phyloP scores from a whole-genome alignment of 176 grass and related monocot species.

The Rhynchospora tenuis region DNA sequence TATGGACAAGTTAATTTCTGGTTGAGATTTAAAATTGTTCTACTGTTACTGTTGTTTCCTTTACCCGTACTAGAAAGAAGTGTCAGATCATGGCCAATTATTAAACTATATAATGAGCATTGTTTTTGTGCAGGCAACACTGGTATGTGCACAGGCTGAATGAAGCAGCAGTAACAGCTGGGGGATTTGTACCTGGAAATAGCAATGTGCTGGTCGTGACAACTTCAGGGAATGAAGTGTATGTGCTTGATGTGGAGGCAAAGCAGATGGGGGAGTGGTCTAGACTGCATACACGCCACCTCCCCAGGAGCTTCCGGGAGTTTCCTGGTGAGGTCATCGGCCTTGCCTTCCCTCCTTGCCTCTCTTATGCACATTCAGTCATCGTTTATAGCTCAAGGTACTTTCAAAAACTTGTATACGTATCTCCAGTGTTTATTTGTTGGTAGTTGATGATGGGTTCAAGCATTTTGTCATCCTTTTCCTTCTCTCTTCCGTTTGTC shows the following conservation, averaged over 20 bases:
- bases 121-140: conserved; percentile 60
- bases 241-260: conserved; percentile 91
- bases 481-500: neutral
- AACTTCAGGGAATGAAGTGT: conserved; percentile 89
- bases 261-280: conserved; percentile 94
- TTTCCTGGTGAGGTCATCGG: conserved; percentile 96
- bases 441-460: neutral
- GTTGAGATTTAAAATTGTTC: neutral
- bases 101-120: neutral
- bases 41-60: conserved; percentile 6
- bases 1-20: neutral
- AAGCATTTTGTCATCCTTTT: neutral
- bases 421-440: neutral
- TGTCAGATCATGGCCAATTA: neutral
- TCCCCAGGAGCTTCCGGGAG: conserved; percentile 89
- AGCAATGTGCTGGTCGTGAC: conserved; percentile 73
- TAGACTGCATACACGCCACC: conserved; percentile 44
- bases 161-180: conserved; percentile 74
- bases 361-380: conserved; percentile 48
- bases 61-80: neutral
- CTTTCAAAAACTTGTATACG: neutral
- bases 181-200: conserved; percentile 79
- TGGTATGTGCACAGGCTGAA: conserved; percentile 94
- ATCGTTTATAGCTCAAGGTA: conserved; percentile 90
- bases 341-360: conserved; percentile 59